Base-by-base conservation (phyloP, 1,139 yeast genomes). In the Pichia cactophila region DNA sequence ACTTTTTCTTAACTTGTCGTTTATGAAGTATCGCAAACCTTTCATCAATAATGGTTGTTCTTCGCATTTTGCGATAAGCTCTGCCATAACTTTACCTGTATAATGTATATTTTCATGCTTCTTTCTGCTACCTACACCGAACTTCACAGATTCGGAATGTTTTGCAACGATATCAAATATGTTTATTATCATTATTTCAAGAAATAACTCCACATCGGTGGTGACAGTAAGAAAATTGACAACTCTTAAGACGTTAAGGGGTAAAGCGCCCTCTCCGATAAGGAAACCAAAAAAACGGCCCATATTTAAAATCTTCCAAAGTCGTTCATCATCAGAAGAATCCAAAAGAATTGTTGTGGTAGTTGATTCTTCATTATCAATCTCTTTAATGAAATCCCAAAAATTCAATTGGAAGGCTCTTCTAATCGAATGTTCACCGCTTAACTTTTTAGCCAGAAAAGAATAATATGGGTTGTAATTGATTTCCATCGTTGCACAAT, bases 381-480 rank as follows among this genome's bases (percentile, higher is more conserved):
- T 70, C 36, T 83, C 88, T 56, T 81, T 80, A n/a, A 90, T 61
- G 46, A 82, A 74, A 64, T 92, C 96, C 97, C 97, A 94, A 43
- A 94, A 72, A 62, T 81, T 74, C 64, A 92, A 89, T 62, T 92
- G 97, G 58, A 94, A 83, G 0, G 95, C 80, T 64, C 90, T 90
- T 60, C 87, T 76, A 64, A 85, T 70, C 2, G 82, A 73, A 55
- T 85, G 87, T 38, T 81, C 77, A 38, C 74, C 78, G 60, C 95
- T 85, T 17, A 90, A 66, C 58, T 87, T 86, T 43, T 76, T 74
- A 0, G 95, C 95, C 33, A 94, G 76, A 14, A 86, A 69, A 0
- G 92, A 86, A 65, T 94, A 94, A 64, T 85, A 94, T 1, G 97
- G 97, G 61, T 94, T 94, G 72, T 86, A 90, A 0, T 78, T 77